Evolutionary conservation across 2,329 filamentous ascomycete genomes (phyloP), one percentile per base, ranked within the genome.

Genomic region (Fusarium robinianum): DNA sequence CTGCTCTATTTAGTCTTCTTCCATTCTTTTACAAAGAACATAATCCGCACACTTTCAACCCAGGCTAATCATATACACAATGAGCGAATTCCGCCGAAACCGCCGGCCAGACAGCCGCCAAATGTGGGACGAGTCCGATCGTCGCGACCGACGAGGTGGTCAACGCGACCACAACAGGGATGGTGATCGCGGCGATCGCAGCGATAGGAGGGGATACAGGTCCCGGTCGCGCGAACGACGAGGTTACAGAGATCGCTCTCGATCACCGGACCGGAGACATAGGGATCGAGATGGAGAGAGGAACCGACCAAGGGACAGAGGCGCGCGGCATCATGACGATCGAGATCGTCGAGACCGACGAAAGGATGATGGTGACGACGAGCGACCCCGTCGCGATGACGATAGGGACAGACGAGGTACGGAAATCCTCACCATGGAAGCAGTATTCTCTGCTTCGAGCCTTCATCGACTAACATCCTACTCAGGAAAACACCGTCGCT

Each of bases 101-200:
- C 63, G 66, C 37, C 64, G 68, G 31, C 63, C 64, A 16, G 81
- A 85, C 55, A 81, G 77, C 65, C 77, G 76, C 36, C 73, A 79
- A 38, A 81, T 81, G 75, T 81, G 80, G 79, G 82, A 86, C 50
- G 75, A 78, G 27, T 68, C 72, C 8, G 72, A 75, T 41, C 68
- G 71, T 12, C 67, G 67, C 39, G 65, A 65, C 39, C 65, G 68
- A 18, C 57, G 63, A 26, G 57, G 58, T 25, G 42, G 50, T 11
- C 48, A 51, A 21, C 36, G 49, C 22, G 51, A 52, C 41, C 50
- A 56, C 37, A 58, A 65, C n/a, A 53, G 61, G 4, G 62, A 65
- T 33, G 55, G 60, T 26, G 62, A 66, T 35, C 58, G 67, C 25
- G 63, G 63, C 27, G 41, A 61, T n/a, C n/a, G n/a, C n/a, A n/a